phyloP scores from a whole-genome alignment of 768 basidiomycete species.

The Hypholoma sublateritium region DNA sequence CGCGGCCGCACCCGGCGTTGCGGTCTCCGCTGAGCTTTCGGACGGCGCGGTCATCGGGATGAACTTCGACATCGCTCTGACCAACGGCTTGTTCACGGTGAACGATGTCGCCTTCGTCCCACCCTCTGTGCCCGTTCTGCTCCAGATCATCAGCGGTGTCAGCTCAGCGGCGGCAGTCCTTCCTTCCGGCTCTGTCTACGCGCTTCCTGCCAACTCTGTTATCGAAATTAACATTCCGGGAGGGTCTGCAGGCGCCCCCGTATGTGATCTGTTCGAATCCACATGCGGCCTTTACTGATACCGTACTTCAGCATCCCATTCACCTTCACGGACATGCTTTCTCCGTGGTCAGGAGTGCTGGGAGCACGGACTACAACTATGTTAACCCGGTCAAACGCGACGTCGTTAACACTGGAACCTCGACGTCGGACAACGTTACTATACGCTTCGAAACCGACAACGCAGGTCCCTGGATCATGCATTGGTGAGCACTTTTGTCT shows the following conservation, averaged over 20 bases:
- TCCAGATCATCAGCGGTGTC: slow-evolving; percentile 61
- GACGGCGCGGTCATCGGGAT: slow-evolving; percentile 40
- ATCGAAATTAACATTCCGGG: slow-evolving; percentile 31
- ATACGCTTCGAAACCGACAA: slow-evolving; percentile 64
- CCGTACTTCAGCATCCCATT: slow-evolving; percentile 37
- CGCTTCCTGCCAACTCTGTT: slow-evolving; percentile 43
- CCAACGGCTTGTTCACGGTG: slow-evolving; percentile 11
- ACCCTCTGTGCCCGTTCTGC: slow-evolving; percentile 50
- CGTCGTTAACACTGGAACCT: slow-evolving; percentile 26
- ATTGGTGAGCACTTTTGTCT: slow-evolving; percentile 35
- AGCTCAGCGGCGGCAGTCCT: slow-evolving; percentile 44
- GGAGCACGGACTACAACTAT: slow-evolving; percentile 37
- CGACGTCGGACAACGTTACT: slow-evolving; percentile 32
- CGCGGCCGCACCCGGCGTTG: slow-evolving; percentile 15
- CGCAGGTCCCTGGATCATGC: slow-evolving; percentile 38
- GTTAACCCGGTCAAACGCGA: slow-evolving; percentile 33
- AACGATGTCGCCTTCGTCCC: slow-evolving; percentile 34
- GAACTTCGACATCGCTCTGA: slow-evolving; percentile 30
- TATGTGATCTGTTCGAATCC: slow-evolving; percentile 17
- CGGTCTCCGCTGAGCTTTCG: not conserved
- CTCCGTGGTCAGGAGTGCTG: slow-evolving; percentile 39
- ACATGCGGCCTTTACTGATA: not conserved
- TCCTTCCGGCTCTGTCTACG: slow-evolving; percentile 46
- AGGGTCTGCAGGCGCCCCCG: slow-evolving; percentile 32
- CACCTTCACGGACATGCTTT: slow-evolving; percentile 51